Base-by-base conservation (phyloP, 495 filamentous ascomycete genomes). In the Cryomyces minteri region DNA sequence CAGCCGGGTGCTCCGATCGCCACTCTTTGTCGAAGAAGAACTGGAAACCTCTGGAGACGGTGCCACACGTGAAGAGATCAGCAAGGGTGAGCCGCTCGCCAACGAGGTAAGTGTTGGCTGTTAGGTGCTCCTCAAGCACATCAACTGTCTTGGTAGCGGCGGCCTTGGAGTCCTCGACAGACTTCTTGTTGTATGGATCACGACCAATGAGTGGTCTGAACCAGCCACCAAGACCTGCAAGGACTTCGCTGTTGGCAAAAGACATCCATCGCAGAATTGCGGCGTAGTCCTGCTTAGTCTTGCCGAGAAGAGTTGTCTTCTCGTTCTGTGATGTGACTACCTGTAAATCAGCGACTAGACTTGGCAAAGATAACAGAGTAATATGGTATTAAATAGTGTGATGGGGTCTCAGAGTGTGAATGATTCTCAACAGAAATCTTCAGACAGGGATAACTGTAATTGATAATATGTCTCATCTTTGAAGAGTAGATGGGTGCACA, bases 241-340 rank as follows among this genome's bases (percentile, higher is more conserved):
- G 74, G 52, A 94, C 59, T 68, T 96, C 92, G 50, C 66, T 50
- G 74, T 94, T 94, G 73, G 76, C 77, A 66, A 77, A 93, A 40
- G 88, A 94, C 80, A 93, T 79, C 88, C 88, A 95, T 59, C 79
- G 80, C 61, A 99, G 72, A 69, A 99, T 96, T 53, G 88, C 88
- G 57, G 90, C 90, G 66, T 78, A 84, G 74, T 99, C 90, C 70
- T 96, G 87, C 80, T 99, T 99, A 68, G 88, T 96, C 77, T 95
- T 95, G 59, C 90, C 90, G 50, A 99, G 74, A 43, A 99, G 84
- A 52, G 86, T 88, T 52, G 92, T 99, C 78, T 95, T 96, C 79
- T 96, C 90, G 66, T 99, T 96, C 71, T 99, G 90, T 56, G 90
- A 94, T 60, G 90, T 85, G 59, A 99, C 90, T 98, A 51, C 46